phyloP scores from a whole-genome alignment of 2,329 filamentous ascomycete genomes.

The Cladobotryum mycophilum region DNA sequence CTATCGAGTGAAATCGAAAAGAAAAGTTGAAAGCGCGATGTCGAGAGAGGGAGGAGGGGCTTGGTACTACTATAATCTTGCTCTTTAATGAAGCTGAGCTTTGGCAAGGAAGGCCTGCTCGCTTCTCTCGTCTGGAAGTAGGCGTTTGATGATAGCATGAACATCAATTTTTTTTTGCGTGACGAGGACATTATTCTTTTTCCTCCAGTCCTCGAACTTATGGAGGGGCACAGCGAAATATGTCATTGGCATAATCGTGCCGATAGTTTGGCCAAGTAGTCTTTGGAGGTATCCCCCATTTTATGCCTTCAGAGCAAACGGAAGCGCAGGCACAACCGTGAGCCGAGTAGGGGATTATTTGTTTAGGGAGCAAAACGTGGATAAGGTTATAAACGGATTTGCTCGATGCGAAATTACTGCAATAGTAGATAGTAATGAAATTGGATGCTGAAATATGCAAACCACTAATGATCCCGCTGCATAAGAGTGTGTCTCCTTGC shows the following conservation, averaged over 20 bases:
- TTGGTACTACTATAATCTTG: conserved; percentile 1
- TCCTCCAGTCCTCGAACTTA: too few species aligned
- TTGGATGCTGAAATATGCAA: conserved; percentile 2
- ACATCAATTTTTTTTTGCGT: conserved; percentile 29
- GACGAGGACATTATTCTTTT: conserved; percentile 13
- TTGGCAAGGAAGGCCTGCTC: not conserved
- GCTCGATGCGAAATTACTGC: not conserved
- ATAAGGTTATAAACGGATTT: not conserved
- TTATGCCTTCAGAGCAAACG: not conserved
- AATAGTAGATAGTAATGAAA: not conserved
- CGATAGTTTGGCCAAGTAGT: not conserved
- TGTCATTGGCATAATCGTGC: not conserved
- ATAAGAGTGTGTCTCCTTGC: not conserved
- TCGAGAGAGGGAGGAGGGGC: not conserved
- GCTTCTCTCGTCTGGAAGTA: not conserved
- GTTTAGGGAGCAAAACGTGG: not conserved
- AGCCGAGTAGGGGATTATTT: not conserved
- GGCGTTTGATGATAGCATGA: conserved; percentile 27
- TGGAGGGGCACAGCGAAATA: too few species aligned
- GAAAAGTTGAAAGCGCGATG: not conserved
- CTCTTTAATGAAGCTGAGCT: not conserved
- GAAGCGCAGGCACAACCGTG: not conserved
- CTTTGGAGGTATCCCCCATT: too few species aligned
- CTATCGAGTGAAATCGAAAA: conserved; percentile 1
- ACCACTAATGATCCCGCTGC: not conserved